Conservation (phyloP, 1,284 basidiomycete species). For the Rhodotorula sp. region DNA sequence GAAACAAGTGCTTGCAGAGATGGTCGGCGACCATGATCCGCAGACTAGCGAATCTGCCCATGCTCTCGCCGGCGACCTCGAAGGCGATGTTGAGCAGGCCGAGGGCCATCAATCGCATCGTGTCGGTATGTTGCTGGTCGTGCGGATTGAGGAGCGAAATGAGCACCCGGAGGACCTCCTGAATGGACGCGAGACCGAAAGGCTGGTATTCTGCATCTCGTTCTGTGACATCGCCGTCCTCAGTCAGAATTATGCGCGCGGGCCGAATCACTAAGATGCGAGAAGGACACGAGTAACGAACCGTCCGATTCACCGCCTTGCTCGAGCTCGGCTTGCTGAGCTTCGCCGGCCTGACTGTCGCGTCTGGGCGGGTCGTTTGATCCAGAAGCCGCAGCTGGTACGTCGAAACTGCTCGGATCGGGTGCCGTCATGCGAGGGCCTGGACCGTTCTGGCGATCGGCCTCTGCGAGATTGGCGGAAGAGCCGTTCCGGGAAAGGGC, state of each 20-base stretch:
- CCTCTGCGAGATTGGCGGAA: constrained; percentile 37
- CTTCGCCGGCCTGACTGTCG: not conserved
- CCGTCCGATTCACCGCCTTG: constrained; percentile 26
- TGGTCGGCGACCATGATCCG: constrained; percentile 74
- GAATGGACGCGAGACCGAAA: constrained; percentile 88
- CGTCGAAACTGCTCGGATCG: constrained; percentile 47
- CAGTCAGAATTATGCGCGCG: not conserved
- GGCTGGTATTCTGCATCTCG: constrained; percentile 26
- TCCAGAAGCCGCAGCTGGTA: constrained; percentile 44
- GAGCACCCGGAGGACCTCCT: constrained; percentile 90
- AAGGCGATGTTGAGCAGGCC: constrained; percentile 86
- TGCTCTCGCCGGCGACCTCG: constrained; percentile 74
- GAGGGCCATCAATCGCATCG: constrained; percentile 86
- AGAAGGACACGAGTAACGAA: not conserved
- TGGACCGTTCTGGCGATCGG: constrained; percentile 38
- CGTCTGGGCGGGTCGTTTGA: too few species aligned
- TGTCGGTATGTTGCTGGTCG: constrained; percentile 93
- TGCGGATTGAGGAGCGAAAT: constrained; percentile 93
- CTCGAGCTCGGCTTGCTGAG: constrained; percentile 13
- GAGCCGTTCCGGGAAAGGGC: constrained; percentile 13
- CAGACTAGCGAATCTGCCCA: constrained; percentile 67
- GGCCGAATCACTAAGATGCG: constrained; percentile 27
- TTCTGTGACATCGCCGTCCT: not conserved
- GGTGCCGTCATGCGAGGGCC: constrained; percentile 49
- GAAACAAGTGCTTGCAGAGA: constrained; percentile 93